Evolutionary conservation across 139 green algal species (phyloP).

Genomic region (Coelastrella sp.): DNA sequence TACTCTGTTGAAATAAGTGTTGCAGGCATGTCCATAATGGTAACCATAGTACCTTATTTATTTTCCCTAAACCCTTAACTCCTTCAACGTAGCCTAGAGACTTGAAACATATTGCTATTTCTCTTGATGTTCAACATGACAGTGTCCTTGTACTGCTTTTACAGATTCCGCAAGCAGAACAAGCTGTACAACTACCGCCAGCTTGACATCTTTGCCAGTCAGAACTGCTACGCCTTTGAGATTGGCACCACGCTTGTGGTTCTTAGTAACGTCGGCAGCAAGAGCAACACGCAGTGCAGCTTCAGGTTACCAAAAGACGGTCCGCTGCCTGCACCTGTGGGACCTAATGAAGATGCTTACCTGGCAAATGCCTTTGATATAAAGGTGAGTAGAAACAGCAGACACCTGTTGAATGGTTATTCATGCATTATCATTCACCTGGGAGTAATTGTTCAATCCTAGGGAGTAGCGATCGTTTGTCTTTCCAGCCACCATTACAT

Average conservation of each 20-base stretch:
- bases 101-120: no score
- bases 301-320: not conserved
- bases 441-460: not conserved
- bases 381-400: not conserved
- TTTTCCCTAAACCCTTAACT: no score
- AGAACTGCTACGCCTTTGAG: not conserved
- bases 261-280: not conserved
- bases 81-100: no score
- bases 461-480: not conserved
- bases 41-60: no score
- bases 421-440: not conserved
- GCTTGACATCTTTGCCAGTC: not conserved
- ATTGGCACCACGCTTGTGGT: not conserved
- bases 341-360: not conserved
- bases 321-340: not conserved
- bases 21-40: no score
- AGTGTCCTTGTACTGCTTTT: not conserved
- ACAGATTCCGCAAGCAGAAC: not conserved
- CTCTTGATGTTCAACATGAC: no score
- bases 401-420: not conserved
- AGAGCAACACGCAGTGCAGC: not conserved
- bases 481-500: not conserved
- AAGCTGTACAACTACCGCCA: slow-evolving; percentile 10
- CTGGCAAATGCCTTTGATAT: not conserved
- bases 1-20: no score